Evolutionary conservation across 2,329 filamentous ascomycete genomes (phyloP).

Genomic region (Bertia moriformis): DNA sequence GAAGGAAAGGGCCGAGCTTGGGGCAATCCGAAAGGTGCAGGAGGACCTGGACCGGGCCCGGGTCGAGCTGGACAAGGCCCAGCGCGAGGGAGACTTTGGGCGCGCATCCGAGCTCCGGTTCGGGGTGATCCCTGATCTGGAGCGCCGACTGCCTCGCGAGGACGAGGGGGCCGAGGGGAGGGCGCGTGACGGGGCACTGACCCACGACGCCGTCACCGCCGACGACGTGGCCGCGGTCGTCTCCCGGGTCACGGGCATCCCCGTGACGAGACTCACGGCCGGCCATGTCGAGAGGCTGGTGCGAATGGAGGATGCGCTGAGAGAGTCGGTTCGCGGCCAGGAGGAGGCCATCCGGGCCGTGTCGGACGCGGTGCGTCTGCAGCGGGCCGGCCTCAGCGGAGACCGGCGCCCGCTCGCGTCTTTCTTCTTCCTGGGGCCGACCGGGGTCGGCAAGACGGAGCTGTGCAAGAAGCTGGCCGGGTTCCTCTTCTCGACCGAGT

Average conservation of each 20-base stretch:
- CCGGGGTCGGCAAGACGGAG: slow-evolving; percentile 92
- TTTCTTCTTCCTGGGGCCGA: slow-evolving; percentile 96
- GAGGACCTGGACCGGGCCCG: slow-evolving; percentile 76
- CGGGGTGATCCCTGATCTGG: slow-evolving; percentile 68
- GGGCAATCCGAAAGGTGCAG: slow-evolving; percentile 73
- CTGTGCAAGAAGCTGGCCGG: slow-evolving; percentile 89
- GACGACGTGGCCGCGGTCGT: slow-evolving; percentile 92
- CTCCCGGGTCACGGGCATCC: slow-evolving; percentile 80
- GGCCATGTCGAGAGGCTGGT: slow-evolving; percentile 91
- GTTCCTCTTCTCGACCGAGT: slow-evolving; percentile 85
- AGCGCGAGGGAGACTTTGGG: slow-evolving; percentile 75
- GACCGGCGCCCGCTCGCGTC: slow-evolving; percentile 84
- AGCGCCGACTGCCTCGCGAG: slow-evolving; percentile 68
- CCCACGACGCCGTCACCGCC: slow-evolving; percentile 84
- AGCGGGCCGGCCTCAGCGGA: slow-evolving; percentile 78
- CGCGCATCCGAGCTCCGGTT: slow-evolving; percentile 82
- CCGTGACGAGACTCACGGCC: slow-evolving; percentile 78
- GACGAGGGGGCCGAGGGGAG: slow-evolving; percentile 29
- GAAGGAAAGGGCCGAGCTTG: slow-evolving; percentile 72
- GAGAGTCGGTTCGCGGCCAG: slow-evolving; percentile 75
- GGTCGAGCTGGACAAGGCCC: slow-evolving; percentile 73
- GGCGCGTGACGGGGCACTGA: slow-evolving; percentile 37
- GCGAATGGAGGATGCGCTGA: slow-evolving; percentile 82
- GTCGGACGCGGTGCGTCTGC: slow-evolving; percentile 82
- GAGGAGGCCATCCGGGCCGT: slow-evolving; percentile 87